Conservation (phyloP, 2,329 filamentous ascomycete genomes). For the Pseudogymnoascus sp. region DNA sequence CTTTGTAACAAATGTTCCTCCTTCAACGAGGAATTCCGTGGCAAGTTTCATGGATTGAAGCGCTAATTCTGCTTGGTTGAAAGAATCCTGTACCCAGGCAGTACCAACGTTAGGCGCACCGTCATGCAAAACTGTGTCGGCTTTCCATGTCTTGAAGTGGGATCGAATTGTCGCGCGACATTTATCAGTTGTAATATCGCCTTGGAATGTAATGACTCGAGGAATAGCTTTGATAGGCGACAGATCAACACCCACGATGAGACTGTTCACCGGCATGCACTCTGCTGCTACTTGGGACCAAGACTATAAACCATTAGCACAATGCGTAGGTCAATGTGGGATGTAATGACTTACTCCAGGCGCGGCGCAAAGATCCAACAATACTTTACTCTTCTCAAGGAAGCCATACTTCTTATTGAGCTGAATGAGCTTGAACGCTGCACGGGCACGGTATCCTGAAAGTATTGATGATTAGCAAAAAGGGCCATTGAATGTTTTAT, state of each 20-base stretch:
- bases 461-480: not conserved
- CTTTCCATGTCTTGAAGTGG: constrained; percentile 93
- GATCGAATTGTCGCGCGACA: constrained; percentile 82
- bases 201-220: constrained; percentile 89
- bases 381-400: constrained; percentile 89
- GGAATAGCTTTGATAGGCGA: constrained; percentile 94
- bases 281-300: constrained; percentile 97
- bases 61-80: constrained; percentile 90
- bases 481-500: not conserved
- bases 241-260: constrained; percentile 93
- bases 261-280: constrained; percentile 81
- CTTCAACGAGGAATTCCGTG: constrained; percentile 83
- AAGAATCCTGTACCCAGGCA: constrained; percentile 96
- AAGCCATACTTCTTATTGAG: constrained; percentile 99
- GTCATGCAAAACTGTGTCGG: constrained; percentile 91
- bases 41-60: constrained; percentile 88
- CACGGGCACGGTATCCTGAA: constrained; percentile 78
- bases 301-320: constrained; percentile 46
- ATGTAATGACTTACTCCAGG: constrained; percentile 64
- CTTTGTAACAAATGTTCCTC: constrained; percentile 93
- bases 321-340: not conserved
- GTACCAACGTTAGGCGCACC: constrained; percentile 97
- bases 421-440: constrained; percentile 96
- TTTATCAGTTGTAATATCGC: constrained; percentile 96
- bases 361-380: constrained; percentile 94